Conservation (phyloP, 371 early-diverging fungal genomes). For the Saksenaea oblongispora region DNA sequence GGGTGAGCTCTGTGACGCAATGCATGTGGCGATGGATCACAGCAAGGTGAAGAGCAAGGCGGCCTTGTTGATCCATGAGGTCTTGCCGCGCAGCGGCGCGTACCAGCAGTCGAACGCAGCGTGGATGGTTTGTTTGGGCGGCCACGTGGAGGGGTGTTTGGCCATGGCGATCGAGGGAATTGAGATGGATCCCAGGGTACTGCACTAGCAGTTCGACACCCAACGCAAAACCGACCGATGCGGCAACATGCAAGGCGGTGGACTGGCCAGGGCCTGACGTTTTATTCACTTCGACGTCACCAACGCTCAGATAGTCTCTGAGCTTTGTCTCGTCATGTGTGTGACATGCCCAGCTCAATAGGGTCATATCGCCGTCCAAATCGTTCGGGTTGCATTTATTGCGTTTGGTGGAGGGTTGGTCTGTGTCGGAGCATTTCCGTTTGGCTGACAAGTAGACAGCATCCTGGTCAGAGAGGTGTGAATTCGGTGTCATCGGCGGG, state of each 20-base stretch:
- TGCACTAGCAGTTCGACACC: conserved; percentile 28
- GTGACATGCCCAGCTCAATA: conserved; percentile 39
- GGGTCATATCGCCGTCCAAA: conserved; percentile 16
- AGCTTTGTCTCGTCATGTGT: conserved; percentile 27
- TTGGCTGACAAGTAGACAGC: neutral
- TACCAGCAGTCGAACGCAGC: conserved; percentile 22
- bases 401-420: neutral
- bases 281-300: conserved; percentile 30
- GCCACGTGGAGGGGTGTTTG: conserved; percentile 41
- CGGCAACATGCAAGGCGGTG: conserved; percentile 45
- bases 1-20: conserved; percentile 19
- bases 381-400: neutral
- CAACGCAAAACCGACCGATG: conserved; percentile 27
- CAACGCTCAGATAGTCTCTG: conserved; percentile 14
- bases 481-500: neutral
- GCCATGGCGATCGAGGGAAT: conserved; percentile 22
- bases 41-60: conserved; percentile 36
- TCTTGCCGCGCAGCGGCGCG: conserved; percentile 29
- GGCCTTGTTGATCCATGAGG: conserved; percentile 19
- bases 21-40: conserved; percentile 23
- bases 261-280: conserved; percentile 20
- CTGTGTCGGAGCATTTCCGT: neutral
- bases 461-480: neutral
- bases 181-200: conserved; percentile 28
- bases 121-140: conserved; percentile 26